A percentile compares a stretch with the other conserved stretches of the same genome.
These are phyloP conservation scores for Salvia miltiorrhiza DNA, from an alignment of 257 asterid species.

Conservation along the genomic window DNA sequence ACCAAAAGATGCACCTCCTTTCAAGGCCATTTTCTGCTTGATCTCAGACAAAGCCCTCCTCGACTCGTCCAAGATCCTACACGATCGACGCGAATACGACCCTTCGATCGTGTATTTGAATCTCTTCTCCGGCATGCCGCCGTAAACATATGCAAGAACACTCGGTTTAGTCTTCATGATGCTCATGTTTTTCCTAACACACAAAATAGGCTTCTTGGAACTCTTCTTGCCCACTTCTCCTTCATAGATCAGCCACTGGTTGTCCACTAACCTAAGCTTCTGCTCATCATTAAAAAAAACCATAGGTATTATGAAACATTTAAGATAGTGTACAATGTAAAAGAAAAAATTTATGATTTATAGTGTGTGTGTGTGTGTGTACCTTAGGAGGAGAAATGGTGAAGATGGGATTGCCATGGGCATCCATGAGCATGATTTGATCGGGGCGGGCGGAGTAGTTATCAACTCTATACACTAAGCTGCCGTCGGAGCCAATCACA, in stretches of 20 bases:
- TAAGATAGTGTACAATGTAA: too few species aligned
- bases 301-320: too few species aligned
- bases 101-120: slow-evolving; percentile 49
- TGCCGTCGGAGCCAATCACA: slow-evolving; percentile 61
- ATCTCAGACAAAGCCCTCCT: slow-evolving; percentile 52
- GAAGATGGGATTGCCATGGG: slow-evolving; percentile 51
- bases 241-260: slow-evolving; percentile 56
- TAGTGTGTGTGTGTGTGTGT: neutral
- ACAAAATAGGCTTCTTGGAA: slow-evolving; percentile 41
- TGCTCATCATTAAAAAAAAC: slow-evolving; percentile 22
- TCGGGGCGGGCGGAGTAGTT: slow-evolving; percentile 42
- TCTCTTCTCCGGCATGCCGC: slow-evolving; percentile 33
- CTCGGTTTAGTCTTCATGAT: slow-evolving; percentile 30
- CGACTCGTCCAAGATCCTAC: slow-evolving; percentile 53
- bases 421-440: slow-evolving; percentile 66
- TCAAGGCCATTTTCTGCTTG: slow-evolving; percentile 50
- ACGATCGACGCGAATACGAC: slow-evolving; percentile 48
- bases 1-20: slow-evolving; percentile 58
- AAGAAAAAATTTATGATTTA: too few species aligned
- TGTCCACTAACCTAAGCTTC: slow-evolving; percentile 49
- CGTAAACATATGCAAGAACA: slow-evolving; percentile 54
- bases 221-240: slow-evolving; percentile 46
- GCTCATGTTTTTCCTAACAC: slow-evolving; percentile 42
- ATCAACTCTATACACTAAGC: slow-evolving; percentile 63
- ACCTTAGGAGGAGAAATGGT: slow-evolving; percentile 59